phyloP scores from a whole-genome alignment of 352 stramenopile species.

The Globisporangium irregulare region DNA sequence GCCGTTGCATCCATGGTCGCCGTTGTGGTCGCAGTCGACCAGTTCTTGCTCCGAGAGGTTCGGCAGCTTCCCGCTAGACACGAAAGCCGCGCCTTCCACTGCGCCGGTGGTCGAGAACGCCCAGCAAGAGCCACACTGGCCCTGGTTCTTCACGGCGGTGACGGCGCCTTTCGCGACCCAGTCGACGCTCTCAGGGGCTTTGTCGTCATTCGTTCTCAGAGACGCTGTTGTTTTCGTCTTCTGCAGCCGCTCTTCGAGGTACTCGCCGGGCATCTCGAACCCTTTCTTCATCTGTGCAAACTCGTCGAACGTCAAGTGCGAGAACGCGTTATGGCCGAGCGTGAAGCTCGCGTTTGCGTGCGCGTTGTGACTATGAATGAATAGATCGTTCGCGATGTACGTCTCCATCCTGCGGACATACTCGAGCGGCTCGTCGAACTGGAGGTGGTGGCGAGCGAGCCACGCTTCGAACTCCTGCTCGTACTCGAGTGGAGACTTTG shows the following conservation, averaged over 20 bases:
- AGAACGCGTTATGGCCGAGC: conserved; percentile 33
- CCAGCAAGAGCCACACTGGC: conserved; percentile 95
- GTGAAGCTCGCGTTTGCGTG: conserved; percentile 18
- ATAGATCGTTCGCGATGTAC: conserved; percentile 29
- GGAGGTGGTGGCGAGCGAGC: conserved; percentile 15
- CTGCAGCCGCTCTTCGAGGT: conserved; percentile 16
- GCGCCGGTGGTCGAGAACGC: conserved; percentile 92
- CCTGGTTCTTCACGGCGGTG: conserved; percentile 92
- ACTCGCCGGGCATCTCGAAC: conserved; percentile 18
- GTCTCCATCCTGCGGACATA: conserved; percentile 22
- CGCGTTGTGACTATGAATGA: conserved; percentile 26
- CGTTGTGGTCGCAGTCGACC: conserved; percentile 82
- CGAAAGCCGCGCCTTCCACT: conserved; percentile 88
- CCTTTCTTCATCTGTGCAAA: conserved; percentile 23
- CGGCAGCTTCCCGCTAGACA: conserved; percentile 63
- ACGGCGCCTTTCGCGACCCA: conserved; percentile 44
- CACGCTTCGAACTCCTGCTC: conserved; percentile 25
- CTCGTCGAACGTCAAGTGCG: conserved; percentile 30
- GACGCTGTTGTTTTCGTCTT: neutral
- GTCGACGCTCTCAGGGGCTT: conserved; percentile 20
- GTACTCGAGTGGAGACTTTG: conserved; percentile 19
- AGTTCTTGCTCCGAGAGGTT: conserved; percentile 92
- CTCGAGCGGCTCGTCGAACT: conserved; percentile 19
- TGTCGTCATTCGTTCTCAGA: neutral
- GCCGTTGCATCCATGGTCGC: conserved; percentile 89